Evolutionary conservation across 1,139 yeast genomes (phyloP).

Genomic region (Yamadazyma dendronema): DNA sequence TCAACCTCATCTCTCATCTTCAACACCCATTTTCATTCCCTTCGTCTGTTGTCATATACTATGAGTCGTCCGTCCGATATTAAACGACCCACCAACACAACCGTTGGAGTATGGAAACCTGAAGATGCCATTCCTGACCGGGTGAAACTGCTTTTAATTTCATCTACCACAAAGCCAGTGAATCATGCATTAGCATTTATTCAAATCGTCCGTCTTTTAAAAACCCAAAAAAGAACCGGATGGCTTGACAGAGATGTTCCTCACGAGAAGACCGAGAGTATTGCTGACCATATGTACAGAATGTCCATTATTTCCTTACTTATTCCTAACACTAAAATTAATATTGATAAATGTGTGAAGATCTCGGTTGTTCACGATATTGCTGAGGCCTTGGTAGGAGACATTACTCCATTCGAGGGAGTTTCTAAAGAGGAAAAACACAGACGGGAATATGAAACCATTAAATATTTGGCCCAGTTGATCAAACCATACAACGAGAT

Average conservation of each 20-base stretch:
- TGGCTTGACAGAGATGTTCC: conserved; percentile 81
- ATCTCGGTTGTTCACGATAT: conserved; percentile 91
- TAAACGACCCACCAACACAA: conserved; percentile 6
- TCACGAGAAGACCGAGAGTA: conserved; percentile 57
- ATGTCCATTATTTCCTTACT: conserved; percentile 86
- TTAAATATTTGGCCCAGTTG: conserved; percentile 61
- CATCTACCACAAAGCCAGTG: conserved; percentile 20
- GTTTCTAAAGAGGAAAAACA: conserved; percentile 73
- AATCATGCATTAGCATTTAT: conserved; percentile 68
- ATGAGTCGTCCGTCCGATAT: too few relatives aligned
- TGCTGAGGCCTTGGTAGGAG: conserved; percentile 93
- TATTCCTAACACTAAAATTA: conserved; percentile 44
- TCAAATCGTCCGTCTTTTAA: conserved; percentile 72
- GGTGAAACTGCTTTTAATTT: conserved; percentile 41
- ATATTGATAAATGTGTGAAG: conserved; percentile 64
- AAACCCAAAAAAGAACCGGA: conserved; percentile 85
- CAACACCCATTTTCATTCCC: too few relatives aligned
- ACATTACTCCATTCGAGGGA: conserved; percentile 83
- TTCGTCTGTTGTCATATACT: too few relatives aligned
- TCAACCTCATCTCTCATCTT: too few relatives aligned
- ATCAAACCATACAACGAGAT: conserved; percentile 60
- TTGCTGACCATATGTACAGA: conserved; percentile 95
- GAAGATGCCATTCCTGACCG: conserved; percentile 55
- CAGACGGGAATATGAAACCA: conserved; percentile 74
- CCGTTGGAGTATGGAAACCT: conserved; percentile 52